Base-by-base conservation (phyloP, 768 basidiomycete species). In the Calocera cornea region DNA sequence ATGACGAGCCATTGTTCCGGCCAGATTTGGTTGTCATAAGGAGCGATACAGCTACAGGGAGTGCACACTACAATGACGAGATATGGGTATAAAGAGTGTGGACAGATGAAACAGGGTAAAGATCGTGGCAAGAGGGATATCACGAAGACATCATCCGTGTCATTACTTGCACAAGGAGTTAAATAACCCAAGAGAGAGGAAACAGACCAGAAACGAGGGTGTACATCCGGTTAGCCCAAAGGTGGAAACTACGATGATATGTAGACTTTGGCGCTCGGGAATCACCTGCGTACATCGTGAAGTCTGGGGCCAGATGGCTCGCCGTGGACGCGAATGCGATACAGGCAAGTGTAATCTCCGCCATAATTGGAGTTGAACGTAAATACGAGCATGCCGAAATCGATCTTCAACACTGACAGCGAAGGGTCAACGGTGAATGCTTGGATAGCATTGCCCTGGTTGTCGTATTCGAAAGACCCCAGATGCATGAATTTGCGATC, bases 81-180 rank as follows among this genome's bases (percentile, higher is more conserved):
- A 16, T 16, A 16, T 11, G 31, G 54, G 54, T 60, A 60, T 60
- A 60, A 29, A 60, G 31, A 29, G 27, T 10, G 27, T 27, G 54
- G 19, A 8, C 8, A 29, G 49, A 50, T 8, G 22, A 22, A 60
- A 33, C 11, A 60, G 54, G 54, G 54, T 60, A 60, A 60, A 60
- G 54, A 60, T 60, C 54, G 31, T 60, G 54, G 31, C 54, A 60
- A 60, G 54, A 60, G 27, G 54, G 54, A 60, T 60, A 60, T 60
- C 27, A 31, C 54, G 16, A 27, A 33, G 54, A 31, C 31, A 33
- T 22, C 54, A 29, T 60, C 54, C 54, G 24, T 19, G 31, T 22
- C 31, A 31, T 27, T 33, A 60, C 27, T 29, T 60, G 24, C 54
- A 60, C 24, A 60, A 33, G 54, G 27, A 60, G 54, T 19, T n/a